These are phyloP conservation scores for Mortierella claussenii DNA, from an alignment of 192 early-diverging fungal genomes.

Conservation along the genomic window DNA sequence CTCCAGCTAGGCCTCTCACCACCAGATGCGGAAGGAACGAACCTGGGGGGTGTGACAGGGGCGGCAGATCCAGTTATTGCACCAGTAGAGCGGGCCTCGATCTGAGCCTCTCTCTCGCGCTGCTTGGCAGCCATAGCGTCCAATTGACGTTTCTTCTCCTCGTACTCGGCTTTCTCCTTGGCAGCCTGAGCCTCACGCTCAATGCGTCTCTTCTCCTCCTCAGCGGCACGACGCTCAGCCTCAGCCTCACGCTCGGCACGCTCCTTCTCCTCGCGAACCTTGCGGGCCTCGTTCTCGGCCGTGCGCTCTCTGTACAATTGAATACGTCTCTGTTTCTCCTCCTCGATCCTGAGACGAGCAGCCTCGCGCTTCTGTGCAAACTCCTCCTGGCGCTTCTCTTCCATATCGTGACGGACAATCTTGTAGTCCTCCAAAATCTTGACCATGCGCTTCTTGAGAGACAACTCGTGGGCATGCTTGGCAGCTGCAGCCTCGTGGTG, in stretches of 20 bases:
- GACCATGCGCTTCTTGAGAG: slow-evolving; percentile 80
- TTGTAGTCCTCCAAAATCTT: slow-evolving; percentile 88
- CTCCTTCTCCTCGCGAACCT: slow-evolving; percentile 56
- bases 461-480: slow-evolving; percentile 78
- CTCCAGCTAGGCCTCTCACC: slow-evolving; percentile 48
- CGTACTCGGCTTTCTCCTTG: slow-evolving; percentile 54
- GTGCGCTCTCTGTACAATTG: slow-evolving; percentile 65
- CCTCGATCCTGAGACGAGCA: slow-evolving; percentile 70
- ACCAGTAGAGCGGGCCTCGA: slow-evolving; percentile 54
- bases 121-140: slow-evolving; percentile 63
- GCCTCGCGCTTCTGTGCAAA: slow-evolving; percentile 64
- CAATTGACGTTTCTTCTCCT: slow-evolving; percentile 47
- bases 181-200: slow-evolving; percentile 58
- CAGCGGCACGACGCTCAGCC: slow-evolving; percentile 40
- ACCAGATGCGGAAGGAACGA: slow-evolving; percentile 36
- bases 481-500: slow-evolving; percentile 70
- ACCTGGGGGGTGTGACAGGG: slow-evolving; percentile 32
- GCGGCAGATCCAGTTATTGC: slow-evolving; percentile 37
- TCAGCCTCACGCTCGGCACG: slow-evolving; percentile 55
- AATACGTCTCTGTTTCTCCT: slow-evolving; percentile 79
- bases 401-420: slow-evolving; percentile 67
- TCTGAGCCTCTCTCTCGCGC: slow-evolving; percentile 58
- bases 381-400: slow-evolving; percentile 68
- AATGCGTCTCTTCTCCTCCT: slow-evolving; percentile 60
- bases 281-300: slow-evolving; percentile 58